Evolutionary conservation across 495 filamentous ascomycete species (phyloP).

Genomic region (Apiosordaria backusii): DNA sequence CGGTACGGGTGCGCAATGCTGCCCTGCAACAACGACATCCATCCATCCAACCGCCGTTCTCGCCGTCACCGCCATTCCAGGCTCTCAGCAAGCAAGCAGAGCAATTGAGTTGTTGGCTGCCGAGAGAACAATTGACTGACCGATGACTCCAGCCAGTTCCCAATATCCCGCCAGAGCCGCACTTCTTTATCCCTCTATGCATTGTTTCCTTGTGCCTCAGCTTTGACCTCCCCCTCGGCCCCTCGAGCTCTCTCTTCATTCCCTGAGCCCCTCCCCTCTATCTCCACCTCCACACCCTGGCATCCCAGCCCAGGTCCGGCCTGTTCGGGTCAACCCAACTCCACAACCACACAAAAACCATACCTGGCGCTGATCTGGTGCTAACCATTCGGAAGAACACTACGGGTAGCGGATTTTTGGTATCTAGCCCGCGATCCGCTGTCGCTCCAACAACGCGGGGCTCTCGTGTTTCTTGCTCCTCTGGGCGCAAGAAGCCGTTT

Average conservation of each 20-base stretch:
- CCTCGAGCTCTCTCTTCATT: not conserved
- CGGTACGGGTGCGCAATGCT: not conserved
- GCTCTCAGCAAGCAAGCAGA: conserved; percentile 8
- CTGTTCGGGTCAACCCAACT: conserved; percentile 11
- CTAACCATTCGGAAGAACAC: conserved; percentile 12
- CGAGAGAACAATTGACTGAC: not conserved
- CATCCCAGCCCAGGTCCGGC: conserved; percentile 10
- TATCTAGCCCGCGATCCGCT: conserved; percentile 13
- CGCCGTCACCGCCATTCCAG: conserved; percentile 40
- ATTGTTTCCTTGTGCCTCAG: not conserved
- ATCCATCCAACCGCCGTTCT: conserved; percentile 14
- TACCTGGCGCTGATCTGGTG: conserved; percentile 14
- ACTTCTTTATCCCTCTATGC: conserved; percentile 7
- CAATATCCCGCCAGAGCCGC: not conserved
- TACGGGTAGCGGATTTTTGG: conserved; percentile 1
- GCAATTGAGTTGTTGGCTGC: conserved; percentile 9
- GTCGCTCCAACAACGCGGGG: conserved; percentile 19
- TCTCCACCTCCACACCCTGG: not conserved
- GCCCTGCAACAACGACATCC: conserved; percentile 4
- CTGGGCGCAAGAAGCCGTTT: not conserved
- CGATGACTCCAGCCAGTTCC: not conserved
- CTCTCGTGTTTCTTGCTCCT: not conserved
- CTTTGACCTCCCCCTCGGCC: not conserved
- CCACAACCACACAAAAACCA: conserved; percentile 20
- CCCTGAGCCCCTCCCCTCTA: not conserved